Evolutionary conservation across 164 flowering plant species (phyloP), one percentile per base, ranked within the genome.

Genomic region (Liquidambar formosana): DNA sequence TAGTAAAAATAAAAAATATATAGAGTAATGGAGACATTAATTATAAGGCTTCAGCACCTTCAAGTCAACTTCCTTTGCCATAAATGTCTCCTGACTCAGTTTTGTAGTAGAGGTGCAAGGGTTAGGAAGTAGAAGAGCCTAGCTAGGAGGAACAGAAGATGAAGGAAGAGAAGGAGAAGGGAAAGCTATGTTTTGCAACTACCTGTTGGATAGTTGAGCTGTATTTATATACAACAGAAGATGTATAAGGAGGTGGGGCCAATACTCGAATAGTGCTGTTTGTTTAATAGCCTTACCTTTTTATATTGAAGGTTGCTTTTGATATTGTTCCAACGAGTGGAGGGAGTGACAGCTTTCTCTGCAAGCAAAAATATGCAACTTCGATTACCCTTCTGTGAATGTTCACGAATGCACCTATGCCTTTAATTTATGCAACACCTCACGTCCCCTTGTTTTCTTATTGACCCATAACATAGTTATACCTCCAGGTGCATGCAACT

Each of bases 1-100:
- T n/a, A n/a, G n/a, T n/a, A n/a, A n/a, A n/a, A 38, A 22, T 16
- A 10, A 16, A 19, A 1, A 18, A n/a, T 19, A 16, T 1, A 14
- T 59, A 23, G 1, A 33, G 11, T 2, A 18, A 33, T 25, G 12
- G 14, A 58, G 22, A 45, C 21, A 23, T 23, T 26, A n/a, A 12
- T 21, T 27, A 15, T 48, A 44, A 16, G 47, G 48, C 14, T 15
- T 15, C 6, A 44, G 23, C 58, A 76, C 79, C 79, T 76, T 63
- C 18, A 72, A 16, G n/a, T 72, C 76, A 19, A 67, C 67, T 64
- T 76, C 69, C 46, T 72, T 76, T 23, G 79, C 69, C 79, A 76
- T 76, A 59, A 23, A 11, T n/a, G 25, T 44, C 33, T 25, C n/a
- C 18, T 25, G 19, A 33, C 14, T 21, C 48, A 41, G 21, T 21